Evolutionary conservation across 768 basidiomycete genomes (phyloP).

Genomic region (Leccinum uliginosum): DNA sequence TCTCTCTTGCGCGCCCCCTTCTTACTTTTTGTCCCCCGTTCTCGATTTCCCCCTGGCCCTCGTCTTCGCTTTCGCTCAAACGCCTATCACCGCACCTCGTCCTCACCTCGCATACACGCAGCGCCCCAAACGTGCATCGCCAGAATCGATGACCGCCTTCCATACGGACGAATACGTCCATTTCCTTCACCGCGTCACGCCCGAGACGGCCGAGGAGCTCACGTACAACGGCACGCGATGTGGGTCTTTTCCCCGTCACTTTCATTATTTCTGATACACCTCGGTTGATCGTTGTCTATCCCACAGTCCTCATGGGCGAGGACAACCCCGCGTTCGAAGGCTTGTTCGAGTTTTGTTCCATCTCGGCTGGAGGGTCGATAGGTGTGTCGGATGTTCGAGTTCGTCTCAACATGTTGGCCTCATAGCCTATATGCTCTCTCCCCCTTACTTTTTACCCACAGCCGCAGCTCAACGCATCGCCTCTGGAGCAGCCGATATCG

Average conservation of each 20-base stretch:
- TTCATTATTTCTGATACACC: background rate
- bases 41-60: background rate
- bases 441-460: slow-evolving; percentile 25
- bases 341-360: slow-evolving; percentile 93
- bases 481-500: slow-evolving; percentile 73
- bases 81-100: background rate
- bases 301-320: slow-evolving; percentile 64
- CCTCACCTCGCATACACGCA: slow-evolving; percentile 25
- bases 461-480: slow-evolving; percentile 80
- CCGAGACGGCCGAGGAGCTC: slow-evolving; percentile 84
- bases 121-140: slow-evolving; percentile 67
- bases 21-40: background rate
- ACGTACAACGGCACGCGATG: slow-evolving; percentile 84
- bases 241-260: slow-evolving; percentile 33
- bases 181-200: slow-evolving; percentile 82
- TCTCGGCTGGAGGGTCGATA: slow-evolving; percentile 94
- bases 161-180: slow-evolving; percentile 99
- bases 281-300: background rate
- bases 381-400: slow-evolving; percentile 41
- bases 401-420: background rate
- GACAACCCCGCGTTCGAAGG: slow-evolving; percentile 98
- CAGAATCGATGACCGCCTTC: slow-evolving; percentile 84
- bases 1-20: background rate
- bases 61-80: background rate
- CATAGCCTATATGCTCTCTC: background rate